Percentiles rank a stretch among this genome's conserved stretches.
phyloP scores from a whole-genome alignment of 2,329 filamentous ascomycete genomes.

The Colletotrichum sojae region DNA sequence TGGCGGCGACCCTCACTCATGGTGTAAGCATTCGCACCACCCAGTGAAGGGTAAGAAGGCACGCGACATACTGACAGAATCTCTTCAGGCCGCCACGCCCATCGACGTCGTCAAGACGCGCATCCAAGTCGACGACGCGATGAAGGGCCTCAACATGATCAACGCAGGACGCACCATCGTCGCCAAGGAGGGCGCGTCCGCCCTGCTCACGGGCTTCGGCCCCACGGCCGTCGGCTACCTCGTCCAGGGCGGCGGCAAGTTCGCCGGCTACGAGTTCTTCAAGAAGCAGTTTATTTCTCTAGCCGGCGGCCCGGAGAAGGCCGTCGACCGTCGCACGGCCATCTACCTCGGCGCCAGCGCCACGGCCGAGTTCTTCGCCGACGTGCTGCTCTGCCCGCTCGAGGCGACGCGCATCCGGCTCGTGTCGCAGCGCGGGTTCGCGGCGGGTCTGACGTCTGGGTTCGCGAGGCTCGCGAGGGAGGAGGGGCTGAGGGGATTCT shows the following conservation, averaged over 20 bases:
- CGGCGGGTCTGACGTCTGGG: conserved; percentile 77
- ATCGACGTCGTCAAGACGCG: conserved; percentile 87
- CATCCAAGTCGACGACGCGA: conserved; percentile 88
- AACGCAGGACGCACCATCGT: conserved; percentile 85
- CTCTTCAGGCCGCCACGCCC: conserved; percentile 63
- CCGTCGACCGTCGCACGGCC: conserved; percentile 61
- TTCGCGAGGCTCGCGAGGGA: conserved; percentile 82
- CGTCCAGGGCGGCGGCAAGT: conserved; percentile 91
- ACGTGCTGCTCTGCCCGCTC: conserved; percentile 89
- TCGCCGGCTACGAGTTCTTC: conserved; percentile 94
- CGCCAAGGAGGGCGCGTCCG: conserved; percentile 82
- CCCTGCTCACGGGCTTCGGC: conserved; percentile 86
- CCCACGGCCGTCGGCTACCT: conserved; percentile 91
- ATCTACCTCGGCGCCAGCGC: conserved; percentile 83
- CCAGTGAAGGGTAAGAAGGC: background rate
- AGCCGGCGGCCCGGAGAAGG: conserved; percentile 67
- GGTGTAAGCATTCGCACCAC: conserved; percentile 55
- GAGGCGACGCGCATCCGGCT: conserved; percentile 86
- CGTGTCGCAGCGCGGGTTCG: conserved; percentile 85
- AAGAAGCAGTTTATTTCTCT: conserved; percentile 87
- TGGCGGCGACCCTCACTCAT: conserved; percentile 66
- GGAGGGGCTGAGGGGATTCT: conserved; percentile 86
- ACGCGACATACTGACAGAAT: background rate
- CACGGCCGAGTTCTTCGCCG: conserved; percentile 79
- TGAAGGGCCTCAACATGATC: conserved; percentile 89